A percentile compares a stretch with the other conserved stretches of the same genome.
These are phyloP conservation scores for Stephanocyclus meneghinianus DNA, from an alignment of 352 stramenopile species.

Conservation along the genomic window DNA sequence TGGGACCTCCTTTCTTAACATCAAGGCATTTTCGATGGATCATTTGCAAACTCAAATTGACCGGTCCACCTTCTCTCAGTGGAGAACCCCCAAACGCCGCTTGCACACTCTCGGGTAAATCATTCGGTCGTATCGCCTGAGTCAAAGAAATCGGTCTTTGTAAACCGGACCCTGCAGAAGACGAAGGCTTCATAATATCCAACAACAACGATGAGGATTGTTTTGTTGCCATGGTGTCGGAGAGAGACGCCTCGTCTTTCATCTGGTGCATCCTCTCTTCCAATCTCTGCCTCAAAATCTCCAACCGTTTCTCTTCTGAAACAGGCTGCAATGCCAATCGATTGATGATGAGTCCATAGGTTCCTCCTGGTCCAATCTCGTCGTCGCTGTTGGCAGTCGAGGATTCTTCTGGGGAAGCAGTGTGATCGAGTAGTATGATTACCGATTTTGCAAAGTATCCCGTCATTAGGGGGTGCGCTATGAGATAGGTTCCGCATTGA, in stretches of 20 bases:
- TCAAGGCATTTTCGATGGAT: slow-evolving; percentile 52
- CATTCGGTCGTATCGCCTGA: slow-evolving; percentile 32
- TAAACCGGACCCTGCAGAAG: not conserved
- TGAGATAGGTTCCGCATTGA: slow-evolving; percentile 66
- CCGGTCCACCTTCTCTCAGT: slow-evolving; percentile 69
- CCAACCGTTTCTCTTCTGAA: slow-evolving; percentile 26
- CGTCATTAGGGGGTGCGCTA: slow-evolving; percentile 75
- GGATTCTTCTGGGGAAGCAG: slow-evolving; percentile 4
- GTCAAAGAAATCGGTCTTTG: slow-evolving; percentile 33
- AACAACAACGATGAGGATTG: slow-evolving; percentile 7
- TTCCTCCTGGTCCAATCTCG: slow-evolving; percentile 46
- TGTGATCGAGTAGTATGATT: slow-evolving; percentile 76
- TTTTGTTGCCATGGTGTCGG: not conserved
- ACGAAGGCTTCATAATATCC: slow-evolving; percentile 11
- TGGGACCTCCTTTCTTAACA: slow-evolving; percentile 1
- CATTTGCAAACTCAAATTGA: slow-evolving; percentile 78
- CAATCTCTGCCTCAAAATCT: slow-evolving; percentile 31
- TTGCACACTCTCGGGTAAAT: slow-evolving; percentile 55
- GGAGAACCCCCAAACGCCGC: slow-evolving; percentile 61
- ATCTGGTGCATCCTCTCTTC: slow-evolving; percentile 24
- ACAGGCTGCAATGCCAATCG: slow-evolving; percentile 41
- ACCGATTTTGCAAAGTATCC: slow-evolving; percentile 75
- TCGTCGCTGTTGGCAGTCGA: slow-evolving; percentile 9
- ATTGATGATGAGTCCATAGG: slow-evolving; percentile 81
- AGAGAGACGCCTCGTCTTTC: not conserved